These are phyloP conservation scores for Melastoma malabathricum DNA, from an alignment of 345 rosid species.

Conservation along the genomic window DNA sequence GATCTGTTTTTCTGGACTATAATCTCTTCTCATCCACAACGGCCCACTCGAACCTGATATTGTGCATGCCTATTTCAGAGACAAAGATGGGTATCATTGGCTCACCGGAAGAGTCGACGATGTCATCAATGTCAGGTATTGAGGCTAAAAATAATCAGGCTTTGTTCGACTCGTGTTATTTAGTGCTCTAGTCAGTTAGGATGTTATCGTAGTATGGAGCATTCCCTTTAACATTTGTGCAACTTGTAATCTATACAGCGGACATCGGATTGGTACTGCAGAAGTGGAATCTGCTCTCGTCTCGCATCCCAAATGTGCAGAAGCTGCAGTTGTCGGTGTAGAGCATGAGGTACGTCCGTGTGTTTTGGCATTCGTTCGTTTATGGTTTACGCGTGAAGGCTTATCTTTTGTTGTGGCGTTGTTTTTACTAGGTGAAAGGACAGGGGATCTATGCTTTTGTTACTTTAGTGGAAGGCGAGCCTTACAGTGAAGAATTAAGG, in stretches of 20 bases:
- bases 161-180: not conserved
- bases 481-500: slow-evolving; percentile 80
- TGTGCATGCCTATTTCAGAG: slow-evolving; percentile 31
- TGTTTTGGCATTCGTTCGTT: not conserved
- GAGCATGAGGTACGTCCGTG: slow-evolving; percentile 70
- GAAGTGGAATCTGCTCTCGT: slow-evolving; percentile 99
- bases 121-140: slow-evolving; percentile 93
- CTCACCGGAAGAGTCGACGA: slow-evolving; percentile 98
- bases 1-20: too few species aligned
- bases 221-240: not conserved
- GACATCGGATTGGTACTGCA: slow-evolving; percentile 98
- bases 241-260: slow-evolving; percentile 35
- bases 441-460: slow-evolving; percentile 97
- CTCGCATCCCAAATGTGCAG: slow-evolving; percentile 90
- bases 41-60: too few species aligned
- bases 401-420: not conserved
- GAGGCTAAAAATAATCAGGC: not conserved
- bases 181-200: not conserved
- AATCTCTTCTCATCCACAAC: too few species aligned
- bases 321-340: slow-evolving; percentile 92
- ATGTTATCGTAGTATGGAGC: not conserved
- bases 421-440: slow-evolving; percentile 55
- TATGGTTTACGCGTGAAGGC: not conserved
- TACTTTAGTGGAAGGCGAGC: slow-evolving; percentile 77
- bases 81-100: slow-evolving; percentile 95